Percentiles rank a stretch among this genome's conserved stretches.
phyloP scores from a whole-genome alignment of 805 yeast species.

The Candida sithepensis region DNA sequence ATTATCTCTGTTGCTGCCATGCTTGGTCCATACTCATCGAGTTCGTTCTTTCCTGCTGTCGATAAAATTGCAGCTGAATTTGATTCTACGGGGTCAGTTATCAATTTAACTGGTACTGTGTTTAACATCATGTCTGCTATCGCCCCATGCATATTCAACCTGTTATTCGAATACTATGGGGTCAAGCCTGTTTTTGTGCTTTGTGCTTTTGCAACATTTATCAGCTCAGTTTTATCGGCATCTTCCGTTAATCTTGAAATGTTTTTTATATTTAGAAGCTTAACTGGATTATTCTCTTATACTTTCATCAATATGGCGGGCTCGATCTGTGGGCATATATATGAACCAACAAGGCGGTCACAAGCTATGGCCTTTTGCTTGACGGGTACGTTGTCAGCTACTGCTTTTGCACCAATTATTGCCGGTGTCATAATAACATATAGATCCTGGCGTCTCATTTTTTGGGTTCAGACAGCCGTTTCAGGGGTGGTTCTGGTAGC shows the following conservation, averaged over 20 bases:
- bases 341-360: conserved; percentile 45
- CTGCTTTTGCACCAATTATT: conserved; percentile 46
- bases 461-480: conserved; percentile 43
- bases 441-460: conserved; percentile 48
- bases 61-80: conserved; percentile 42
- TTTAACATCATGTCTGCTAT: conserved; percentile 47
- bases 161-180: conserved; percentile 48
- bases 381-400: conserved; percentile 47
- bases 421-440: conserved; percentile 50
- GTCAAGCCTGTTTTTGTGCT: conserved; percentile 39
- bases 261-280: conserved; percentile 47
- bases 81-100: conserved; percentile 41
- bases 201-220: conserved; percentile 29
- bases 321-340: conserved; percentile 43
- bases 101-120: conserved; percentile 47
- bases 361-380: conserved; percentile 43
- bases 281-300: conserved; percentile 48
- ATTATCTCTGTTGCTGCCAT: conserved; percentile 37
- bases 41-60: conserved; percentile 47
- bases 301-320: conserved; percentile 51
- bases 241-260: conserved; percentile 45
- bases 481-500: conserved; percentile 32
- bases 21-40: conserved; percentile 38
- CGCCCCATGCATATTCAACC: conserved; percentile 48
- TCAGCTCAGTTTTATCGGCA: conserved; percentile 28